Base-by-base conservation (phyloP, 2,329 filamentous ascomycete genomes). In the Diaporthe sp. region DNA sequence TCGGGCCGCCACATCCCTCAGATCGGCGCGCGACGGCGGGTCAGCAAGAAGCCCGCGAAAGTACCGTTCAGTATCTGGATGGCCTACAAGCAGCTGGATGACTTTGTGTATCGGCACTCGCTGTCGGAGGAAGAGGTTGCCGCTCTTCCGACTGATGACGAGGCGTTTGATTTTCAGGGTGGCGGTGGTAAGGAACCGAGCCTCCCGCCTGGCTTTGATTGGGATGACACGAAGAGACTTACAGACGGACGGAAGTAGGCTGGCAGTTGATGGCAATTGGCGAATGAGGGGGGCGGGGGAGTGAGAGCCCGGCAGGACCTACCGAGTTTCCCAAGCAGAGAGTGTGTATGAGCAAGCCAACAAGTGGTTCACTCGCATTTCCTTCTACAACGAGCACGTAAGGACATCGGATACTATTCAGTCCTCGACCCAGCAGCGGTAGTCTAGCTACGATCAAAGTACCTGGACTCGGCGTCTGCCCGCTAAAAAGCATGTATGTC, bases 41-140 rank as follows among this genome's bases (percentile, higher is more conserved):
- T 68, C 19, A 6, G 28, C 19, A 51, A 25, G 62, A 68, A 51
- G 62, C 62, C 62, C 12, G 19, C 62, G 9, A 51, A 46, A 2
- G 22, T 51, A 8, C 44, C 62, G 2, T 68, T 51, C 25, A 37
- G 68, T 46, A 46, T 71, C 42, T 58, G 68, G 53, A 71, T 44
- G 37, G 68, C 68, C 34, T 71, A 58, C 42, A 31, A 46, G 8
- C 53, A 58, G 4, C 17, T 71, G 68, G 68, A 71, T n/a, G 68
- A 71, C 39, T 71, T 34, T 25, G 25, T 71, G 25, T 58, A 71
- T 8, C 68, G 25, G 6, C 28, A 71, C 3, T 71, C 53, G 7
- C 53, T 71, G 6, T 58, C 68, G 17, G 53, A 59, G 4, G 3
- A 22, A 19, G 51, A 71, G 15, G 39, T 34, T 9, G 10, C 19